A percentile compares a stretch with the other conserved stretches of the same genome.
phyloP scores from a whole-genome alignment of 768 basidiomycete species.

The Mycena galopus region DNA sequence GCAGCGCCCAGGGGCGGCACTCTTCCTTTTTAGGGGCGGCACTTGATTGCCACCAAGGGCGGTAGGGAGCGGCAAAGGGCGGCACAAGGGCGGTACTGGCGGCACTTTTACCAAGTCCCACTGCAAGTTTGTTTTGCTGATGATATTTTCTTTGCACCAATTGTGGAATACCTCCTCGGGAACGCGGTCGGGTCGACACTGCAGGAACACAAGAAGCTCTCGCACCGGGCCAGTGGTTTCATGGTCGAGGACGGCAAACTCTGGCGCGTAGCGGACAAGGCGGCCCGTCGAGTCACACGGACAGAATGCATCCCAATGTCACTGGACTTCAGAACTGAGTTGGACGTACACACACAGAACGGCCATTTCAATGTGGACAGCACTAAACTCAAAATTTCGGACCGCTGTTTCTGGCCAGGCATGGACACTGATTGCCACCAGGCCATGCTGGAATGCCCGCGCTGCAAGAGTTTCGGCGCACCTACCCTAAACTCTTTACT shows the following conservation, averaged over 20 bases:
- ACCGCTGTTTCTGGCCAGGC: constrained; percentile 35
- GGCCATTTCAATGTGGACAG: constrained; percentile 44
- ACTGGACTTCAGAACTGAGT: constrained; percentile 9
- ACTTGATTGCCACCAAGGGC: no score
- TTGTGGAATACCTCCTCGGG: constrained; percentile 22
- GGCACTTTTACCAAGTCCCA: no score
- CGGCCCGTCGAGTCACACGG: constrained; percentile 13
- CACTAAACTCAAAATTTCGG: constrained; percentile 38
- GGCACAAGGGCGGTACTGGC: no score
- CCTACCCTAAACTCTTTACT: constrained; percentile 40
- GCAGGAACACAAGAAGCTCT: constrained; percentile 4
- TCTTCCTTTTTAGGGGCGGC: no score
- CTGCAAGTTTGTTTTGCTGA: constrained; percentile 30
- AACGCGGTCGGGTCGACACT: constrained; percentile 27
- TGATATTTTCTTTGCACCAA: constrained; percentile 29
- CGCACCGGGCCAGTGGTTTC: constrained; percentile 15
- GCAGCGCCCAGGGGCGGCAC: no score
- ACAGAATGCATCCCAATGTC: constrained; percentile 25
- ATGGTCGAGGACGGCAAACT: constrained; percentile 32
- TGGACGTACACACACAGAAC: constrained; percentile 22
- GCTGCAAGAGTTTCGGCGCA: constrained; percentile 45
- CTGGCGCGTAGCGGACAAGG: constrained; percentile 26
- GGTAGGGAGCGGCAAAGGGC: no score
- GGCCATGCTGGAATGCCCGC: constrained; percentile 39
- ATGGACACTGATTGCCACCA: constrained; percentile 38